These are phyloP conservation scores for Aspergillus sp. DNA, from an alignment of 2,329 filamentous ascomycete species.

Conservation along the genomic window DNA sequence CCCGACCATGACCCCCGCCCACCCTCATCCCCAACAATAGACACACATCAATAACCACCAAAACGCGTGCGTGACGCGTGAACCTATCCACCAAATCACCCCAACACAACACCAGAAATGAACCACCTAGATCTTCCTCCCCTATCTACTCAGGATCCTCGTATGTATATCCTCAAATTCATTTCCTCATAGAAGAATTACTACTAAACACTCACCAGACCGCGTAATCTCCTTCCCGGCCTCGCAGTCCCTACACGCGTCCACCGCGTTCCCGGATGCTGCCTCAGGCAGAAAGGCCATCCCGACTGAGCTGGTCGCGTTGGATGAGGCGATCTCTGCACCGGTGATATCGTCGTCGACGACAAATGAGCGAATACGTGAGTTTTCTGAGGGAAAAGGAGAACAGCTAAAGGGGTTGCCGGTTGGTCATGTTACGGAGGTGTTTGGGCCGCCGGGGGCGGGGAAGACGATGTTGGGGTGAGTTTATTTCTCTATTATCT, in stretches of 20 bases:
- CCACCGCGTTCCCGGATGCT: constrained; percentile 16
- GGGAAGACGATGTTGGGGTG: constrained; percentile 85
- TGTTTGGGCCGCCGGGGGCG: constrained; percentile 82
- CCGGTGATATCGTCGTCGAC: constrained; percentile 2
- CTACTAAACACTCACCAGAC: constrained; percentile 21
- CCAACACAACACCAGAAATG: constrained; percentile 17
- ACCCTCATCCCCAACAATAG: not conserved
- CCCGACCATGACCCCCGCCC: not conserved
- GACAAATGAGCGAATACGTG: not conserved
- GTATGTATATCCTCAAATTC: constrained; percentile 24
- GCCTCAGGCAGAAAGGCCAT: constrained; percentile 21
- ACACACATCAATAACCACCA: not conserved
- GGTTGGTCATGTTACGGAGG: constrained; percentile 77
- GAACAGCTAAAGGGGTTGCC: constrained; percentile 59
- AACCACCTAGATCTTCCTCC: constrained; percentile 33
- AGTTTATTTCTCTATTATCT: constrained; percentile 33
- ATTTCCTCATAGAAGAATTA: not conserved
- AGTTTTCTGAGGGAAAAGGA: constrained; percentile 7
- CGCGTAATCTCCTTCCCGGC: constrained; percentile 38
- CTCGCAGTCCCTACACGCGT: constrained; percentile 39
- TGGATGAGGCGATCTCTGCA: constrained; percentile 44
- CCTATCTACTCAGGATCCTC: constrained; percentile 31
- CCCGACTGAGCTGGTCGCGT: constrained; percentile 49
- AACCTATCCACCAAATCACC: not conserved
- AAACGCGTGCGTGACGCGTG: not conserved